A percentile compares a stretch with the other conserved stretches of the same genome.
These are phyloP conservation scores for Agrocybe chaxingu DNA, from an alignment of 768 basidiomycete species.

Conservation along the genomic window DNA sequence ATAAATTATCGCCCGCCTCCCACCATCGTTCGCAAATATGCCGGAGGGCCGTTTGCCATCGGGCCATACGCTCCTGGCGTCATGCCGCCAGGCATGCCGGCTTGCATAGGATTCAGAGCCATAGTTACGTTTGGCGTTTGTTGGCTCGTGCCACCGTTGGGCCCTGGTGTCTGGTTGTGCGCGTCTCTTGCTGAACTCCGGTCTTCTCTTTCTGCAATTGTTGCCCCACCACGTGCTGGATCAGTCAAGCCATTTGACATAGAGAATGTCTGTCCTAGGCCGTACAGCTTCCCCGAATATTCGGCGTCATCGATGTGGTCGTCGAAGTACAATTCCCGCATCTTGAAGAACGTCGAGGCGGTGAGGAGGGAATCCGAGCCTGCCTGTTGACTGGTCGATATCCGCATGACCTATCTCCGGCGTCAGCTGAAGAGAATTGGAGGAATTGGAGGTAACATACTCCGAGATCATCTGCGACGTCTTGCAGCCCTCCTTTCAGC, in stretches of 20 bases:
- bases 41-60: constrained; percentile 53
- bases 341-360: constrained; percentile 93
- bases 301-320: constrained; percentile 82
- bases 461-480: constrained; percentile 93
- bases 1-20: constrained; percentile 43
- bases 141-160: constrained; percentile 30
- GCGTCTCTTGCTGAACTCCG: constrained; percentile 47
- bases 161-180: constrained; percentile 58
- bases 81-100: constrained; percentile 41
- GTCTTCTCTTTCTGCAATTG: constrained; percentile 81
- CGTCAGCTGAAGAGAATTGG: background rate
- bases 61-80: constrained; percentile 57
- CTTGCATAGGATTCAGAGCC: constrained; percentile 46
- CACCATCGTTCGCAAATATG: constrained; percentile 60
- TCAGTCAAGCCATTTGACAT: constrained; percentile 65
- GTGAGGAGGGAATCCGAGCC: constrained; percentile 97
- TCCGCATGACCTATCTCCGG: constrained; percentile 70
- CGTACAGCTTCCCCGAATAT: constrained; percentile 81
- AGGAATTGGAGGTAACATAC: constrained; percentile 42
- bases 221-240: constrained; percentile 65
- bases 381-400: constrained; percentile 91
- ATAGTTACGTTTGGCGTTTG: constrained; percentile 40
- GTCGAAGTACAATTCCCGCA: constrained; percentile 89
- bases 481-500: constrained; percentile 86
- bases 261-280: constrained; percentile 77